A percentile compares a stretch with the other conserved stretches of the same genome.
These are phyloP conservation scores for Protea cynaroides DNA, from an alignment of 164 flowering plant species.

Conservation along the genomic window DNA sequence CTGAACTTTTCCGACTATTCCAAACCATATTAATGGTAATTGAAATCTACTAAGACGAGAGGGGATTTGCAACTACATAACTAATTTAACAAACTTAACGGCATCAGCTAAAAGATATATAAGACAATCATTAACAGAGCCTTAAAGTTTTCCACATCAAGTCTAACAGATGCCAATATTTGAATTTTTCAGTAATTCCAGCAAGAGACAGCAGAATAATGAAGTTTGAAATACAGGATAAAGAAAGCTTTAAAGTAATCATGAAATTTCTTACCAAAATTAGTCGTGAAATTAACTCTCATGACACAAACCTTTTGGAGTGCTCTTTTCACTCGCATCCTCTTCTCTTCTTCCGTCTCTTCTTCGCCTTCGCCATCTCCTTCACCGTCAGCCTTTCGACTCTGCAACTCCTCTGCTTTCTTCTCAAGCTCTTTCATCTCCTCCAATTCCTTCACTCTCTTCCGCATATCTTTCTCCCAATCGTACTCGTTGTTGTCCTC, in stretches of 20 bases:
- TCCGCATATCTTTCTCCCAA: constrained; percentile 77
- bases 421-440: constrained; percentile 84
- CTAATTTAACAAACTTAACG: not conserved
- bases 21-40: not conserved
- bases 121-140: not conserved
- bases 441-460: constrained; percentile 73
- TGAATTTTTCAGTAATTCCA: too few relatives aligned
- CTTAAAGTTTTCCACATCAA: not conserved
- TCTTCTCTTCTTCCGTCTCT: constrained; percentile 81
- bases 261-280: too few relatives aligned
- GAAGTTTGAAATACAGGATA: not conserved
- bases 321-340: constrained; percentile 72
- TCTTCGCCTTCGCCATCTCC: constrained; percentile 30
- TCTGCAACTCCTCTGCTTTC: constrained; percentile 85
- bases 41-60: too few relatives aligned
- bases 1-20: not conserved
- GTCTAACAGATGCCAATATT: too few relatives aligned
- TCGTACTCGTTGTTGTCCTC: constrained; percentile 28
- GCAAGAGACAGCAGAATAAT: not conserved
- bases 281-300: not conserved
- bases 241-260: not conserved
- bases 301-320: constrained; percentile 67
- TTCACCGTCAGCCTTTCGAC: constrained; percentile 27
- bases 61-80: not conserved
- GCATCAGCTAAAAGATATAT: not conserved